Evolutionary conservation across 1,284 basidiomycete genomes (phyloP), one percentile per base, ranked within the genome.

Genomic region (Rhizoctonia solani): DNA sequence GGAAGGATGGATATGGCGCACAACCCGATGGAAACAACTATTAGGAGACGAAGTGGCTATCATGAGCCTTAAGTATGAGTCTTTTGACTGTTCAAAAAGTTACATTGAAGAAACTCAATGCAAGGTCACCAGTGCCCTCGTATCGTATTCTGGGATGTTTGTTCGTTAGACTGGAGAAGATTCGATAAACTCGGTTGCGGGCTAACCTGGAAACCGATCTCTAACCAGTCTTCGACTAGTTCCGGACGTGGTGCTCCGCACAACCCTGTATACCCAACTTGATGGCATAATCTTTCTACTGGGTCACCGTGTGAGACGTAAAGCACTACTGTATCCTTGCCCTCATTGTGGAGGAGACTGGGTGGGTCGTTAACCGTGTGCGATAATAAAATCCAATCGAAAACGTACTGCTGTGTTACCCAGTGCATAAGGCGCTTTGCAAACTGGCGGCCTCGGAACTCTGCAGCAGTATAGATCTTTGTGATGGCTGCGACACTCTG

Each of bases 391-490:
- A 53, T 39, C 21, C 23, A 27, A 53, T 13, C 27, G 8, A 53
- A 25, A n/a, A 16, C 59, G 30, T 37, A 63, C 59, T 63, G 59
- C 46, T 63, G 59, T 23, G 59, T 53, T 9, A 87, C 86, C 25
- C 76, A 74, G 4, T 82, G 79, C 0, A 85, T 82, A 8, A 89
- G 81, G 14, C 81, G 79, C 72, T 83, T 81, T 0, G 87, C 87
- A 72, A 81, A 87, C 1, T 83, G 81, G 0, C 74, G 75, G 8
- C 81, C 76, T 25, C 85, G 77, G 78, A 81, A 85, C 0, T 70
- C 39, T 0, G 82, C 79, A 68, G 81, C 79, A 1, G 87, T 88
- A 72, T 79, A 85, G 0, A 88, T 87, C 72, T 89, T 89, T 39
- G 85, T 86, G 53, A 88, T 86, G 0, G 84, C 83, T 3, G 82